These are phyloP conservation scores for Castanea mollissima DNA, from an alignment of 306 rosid species.

Conservation along the genomic window DNA sequence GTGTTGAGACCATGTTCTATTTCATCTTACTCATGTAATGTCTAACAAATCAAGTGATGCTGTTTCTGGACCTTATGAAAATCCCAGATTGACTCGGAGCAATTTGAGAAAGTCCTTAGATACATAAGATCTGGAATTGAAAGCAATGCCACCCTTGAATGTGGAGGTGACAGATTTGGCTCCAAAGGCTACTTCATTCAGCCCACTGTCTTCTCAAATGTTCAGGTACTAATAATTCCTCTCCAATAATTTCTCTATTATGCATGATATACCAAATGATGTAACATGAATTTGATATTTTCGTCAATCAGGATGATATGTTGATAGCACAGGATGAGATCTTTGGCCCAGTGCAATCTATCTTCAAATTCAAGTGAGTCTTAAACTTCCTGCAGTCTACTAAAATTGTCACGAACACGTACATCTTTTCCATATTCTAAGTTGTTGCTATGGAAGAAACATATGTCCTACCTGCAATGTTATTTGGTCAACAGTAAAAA, in stretches of 20 bases:
- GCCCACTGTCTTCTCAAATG: slow-evolving; percentile 97
- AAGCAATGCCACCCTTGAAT: slow-evolving; percentile 75
- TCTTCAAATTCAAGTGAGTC: slow-evolving; percentile 90
- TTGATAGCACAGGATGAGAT: slow-evolving; percentile 91
- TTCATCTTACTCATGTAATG: neutral
- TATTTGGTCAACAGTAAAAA: neutral
- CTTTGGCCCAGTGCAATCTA: slow-evolving; percentile 89
- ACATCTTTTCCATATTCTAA: neutral
- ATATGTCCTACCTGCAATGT: neutral
- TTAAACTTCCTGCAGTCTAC: neutral
- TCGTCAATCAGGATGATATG: slow-evolving; percentile 71
- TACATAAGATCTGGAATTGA: slow-evolving; percentile 77
- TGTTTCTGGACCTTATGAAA: slow-evolving; percentile 14
- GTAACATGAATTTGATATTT: slow-evolving; percentile 20
- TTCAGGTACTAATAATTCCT: slow-evolving; percentile 47
- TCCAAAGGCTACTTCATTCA: slow-evolving; percentile 79
- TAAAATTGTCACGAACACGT: neutral
- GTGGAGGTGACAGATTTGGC: slow-evolving; percentile 85
- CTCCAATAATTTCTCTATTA: neutral
- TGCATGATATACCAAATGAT: neutral
- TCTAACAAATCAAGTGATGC: slow-evolving; percentile 6
- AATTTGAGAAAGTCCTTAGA: slow-evolving; percentile 69
- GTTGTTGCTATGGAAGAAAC: neutral
- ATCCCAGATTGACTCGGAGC: slow-evolving; percentile 67
- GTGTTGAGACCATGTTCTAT: neutral